Percentiles rank a stretch among this genome's conserved stretches.
These are phyloP conservation scores for Oleoguttula mirabilis DNA, from an alignment of 495 filamentous ascomycete genomes.

Conservation along the genomic window DNA sequence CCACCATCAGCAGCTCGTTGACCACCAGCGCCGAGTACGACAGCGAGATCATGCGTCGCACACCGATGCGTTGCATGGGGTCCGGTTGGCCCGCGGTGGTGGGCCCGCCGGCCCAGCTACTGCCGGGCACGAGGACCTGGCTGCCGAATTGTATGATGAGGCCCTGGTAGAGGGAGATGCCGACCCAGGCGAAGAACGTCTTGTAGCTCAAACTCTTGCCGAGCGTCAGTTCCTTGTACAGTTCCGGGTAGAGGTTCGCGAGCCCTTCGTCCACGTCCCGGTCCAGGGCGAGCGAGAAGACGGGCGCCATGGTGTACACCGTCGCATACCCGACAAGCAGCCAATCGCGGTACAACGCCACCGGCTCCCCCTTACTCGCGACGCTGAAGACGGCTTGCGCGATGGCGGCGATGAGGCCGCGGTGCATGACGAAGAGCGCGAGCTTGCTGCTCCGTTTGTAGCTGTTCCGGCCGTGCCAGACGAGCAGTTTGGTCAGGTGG, in stretches of 20 bases:
- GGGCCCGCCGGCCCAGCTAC: conserved; percentile 37
- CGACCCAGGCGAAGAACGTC: conserved; percentile 96
- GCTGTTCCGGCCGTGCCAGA: conserved; percentile 95
- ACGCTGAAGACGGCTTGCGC: conserved; percentile 98
- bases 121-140: conserved; percentile 62
- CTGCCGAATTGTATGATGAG: conserved; percentile 84
- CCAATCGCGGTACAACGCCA: conserved; percentile 92
- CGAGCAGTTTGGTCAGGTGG: conserved; percentile 89
- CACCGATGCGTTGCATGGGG: conserved; percentile 1
- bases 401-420: conserved; percentile 84
- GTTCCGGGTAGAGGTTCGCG: conserved; percentile 88
- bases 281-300: conserved; percentile 93
- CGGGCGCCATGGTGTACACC: conserved; percentile 86
- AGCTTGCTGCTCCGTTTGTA: conserved; percentile 95
- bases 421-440: conserved; percentile 96
- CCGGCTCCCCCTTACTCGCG: conserved; percentile 78
- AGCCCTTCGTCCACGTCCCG: conserved; percentile 87
- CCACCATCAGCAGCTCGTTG: conserved; percentile 95
- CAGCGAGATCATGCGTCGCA: conserved; percentile 65
- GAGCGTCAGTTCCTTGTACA: conserved; percentile 88
- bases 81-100: conserved; percentile 26
- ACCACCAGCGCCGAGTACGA: conserved; percentile 85
- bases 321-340: conserved; percentile 94
- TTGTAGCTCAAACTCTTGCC: conserved; percentile 77
- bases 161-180: conserved; percentile 90